These are phyloP conservation scores for Hypsizygus ulmarius DNA, from an alignment of 1,284 basidiomycete genomes.

Conservation along the genomic window DNA sequence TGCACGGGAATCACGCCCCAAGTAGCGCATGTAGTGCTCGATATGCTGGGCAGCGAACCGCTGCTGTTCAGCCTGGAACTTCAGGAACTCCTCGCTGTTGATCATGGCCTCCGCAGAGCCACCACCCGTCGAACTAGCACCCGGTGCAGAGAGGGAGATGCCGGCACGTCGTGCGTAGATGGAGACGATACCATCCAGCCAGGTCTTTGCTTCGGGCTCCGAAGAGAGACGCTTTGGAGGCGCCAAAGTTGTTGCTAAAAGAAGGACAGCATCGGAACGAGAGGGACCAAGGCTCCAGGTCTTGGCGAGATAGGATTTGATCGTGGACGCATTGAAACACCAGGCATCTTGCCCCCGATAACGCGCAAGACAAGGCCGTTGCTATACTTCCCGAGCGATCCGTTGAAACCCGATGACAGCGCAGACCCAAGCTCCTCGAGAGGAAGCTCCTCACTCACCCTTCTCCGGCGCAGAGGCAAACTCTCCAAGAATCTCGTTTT, in stretches of 20 bases:
- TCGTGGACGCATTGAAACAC: constrained; percentile 95
- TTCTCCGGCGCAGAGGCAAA: constrained; percentile 94
- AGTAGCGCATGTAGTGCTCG: constrained; percentile 94
- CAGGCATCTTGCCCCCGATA: constrained; percentile 96
- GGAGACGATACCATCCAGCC: constrained; percentile 86
- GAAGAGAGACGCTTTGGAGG: constrained; percentile 92
- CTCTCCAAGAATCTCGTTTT: constrained; percentile 95
- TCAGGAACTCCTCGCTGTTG: constrained; percentile 97
- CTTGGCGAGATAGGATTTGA: constrained; percentile 87
- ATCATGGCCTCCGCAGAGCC: constrained; percentile 80
- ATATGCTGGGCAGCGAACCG: constrained; percentile 92
- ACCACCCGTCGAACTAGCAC: constrained; percentile 59
- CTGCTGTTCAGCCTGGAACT: constrained; percentile 93
- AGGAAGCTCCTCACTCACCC: constrained; percentile 94
- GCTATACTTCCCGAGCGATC: constrained; percentile 94
- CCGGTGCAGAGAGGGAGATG: constrained; percentile 76
- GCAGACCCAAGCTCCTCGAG: constrained; percentile 93
- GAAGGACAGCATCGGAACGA: constrained; percentile 88
- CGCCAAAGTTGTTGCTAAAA: constrained; percentile 90
- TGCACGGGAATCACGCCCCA: constrained; percentile 88
- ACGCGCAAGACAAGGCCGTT: constrained; percentile 89
- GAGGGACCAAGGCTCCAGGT: constrained; percentile 90
- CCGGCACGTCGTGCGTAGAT: constrained; percentile 87
- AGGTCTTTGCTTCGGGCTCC: constrained; percentile 90
- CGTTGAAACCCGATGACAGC: constrained; percentile 78